Evolutionary conservation across 257 asterid species (phyloP).

Genomic region (Osmanthus fragrans): DNA sequence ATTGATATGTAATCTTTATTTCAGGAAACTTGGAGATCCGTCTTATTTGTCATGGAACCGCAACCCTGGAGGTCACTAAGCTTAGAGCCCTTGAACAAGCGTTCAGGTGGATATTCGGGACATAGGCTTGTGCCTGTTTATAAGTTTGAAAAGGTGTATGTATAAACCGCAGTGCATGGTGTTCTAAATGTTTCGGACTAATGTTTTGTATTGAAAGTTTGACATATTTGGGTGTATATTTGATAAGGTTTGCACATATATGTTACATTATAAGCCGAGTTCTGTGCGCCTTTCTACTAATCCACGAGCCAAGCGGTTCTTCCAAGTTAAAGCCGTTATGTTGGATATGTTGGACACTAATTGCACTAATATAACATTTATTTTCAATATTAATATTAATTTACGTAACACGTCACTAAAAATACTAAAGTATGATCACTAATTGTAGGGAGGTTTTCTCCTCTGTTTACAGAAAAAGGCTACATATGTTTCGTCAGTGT

Average conservation of each 20-base stretch:
- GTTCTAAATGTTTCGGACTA: background rate
- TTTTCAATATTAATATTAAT: too few relatives aligned
- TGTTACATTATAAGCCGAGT: background rate
- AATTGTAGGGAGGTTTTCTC: too few relatives aligned
- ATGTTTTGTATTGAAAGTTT: background rate
- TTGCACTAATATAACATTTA: too few relatives aligned
- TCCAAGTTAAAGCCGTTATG: background rate
- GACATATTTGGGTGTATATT: background rate
- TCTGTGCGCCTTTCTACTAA: background rate
- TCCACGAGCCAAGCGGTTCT: background rate
- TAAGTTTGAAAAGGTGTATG: background rate
- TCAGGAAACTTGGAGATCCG: conserved; percentile 49
- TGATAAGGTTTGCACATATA: background rate
- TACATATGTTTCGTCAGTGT: too few relatives aligned
- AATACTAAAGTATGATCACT: too few relatives aligned
- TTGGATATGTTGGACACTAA: background rate
- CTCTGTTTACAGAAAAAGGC: too few relatives aligned
- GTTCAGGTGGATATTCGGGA: background rate
- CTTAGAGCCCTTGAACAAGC: background rate
- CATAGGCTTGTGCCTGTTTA: background rate
- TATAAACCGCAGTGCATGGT: background rate
- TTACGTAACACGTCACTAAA: too few relatives aligned
- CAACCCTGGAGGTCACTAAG: conserved; percentile 38
- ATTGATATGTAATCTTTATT: background rate
- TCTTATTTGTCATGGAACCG: conserved; percentile 45